A percentile compares a stretch with the other conserved stretches of the same genome.
These are phyloP conservation scores for Annona squamosa DNA, from an alignment of 164 flowering plant species.

Conservation along the genomic window DNA sequence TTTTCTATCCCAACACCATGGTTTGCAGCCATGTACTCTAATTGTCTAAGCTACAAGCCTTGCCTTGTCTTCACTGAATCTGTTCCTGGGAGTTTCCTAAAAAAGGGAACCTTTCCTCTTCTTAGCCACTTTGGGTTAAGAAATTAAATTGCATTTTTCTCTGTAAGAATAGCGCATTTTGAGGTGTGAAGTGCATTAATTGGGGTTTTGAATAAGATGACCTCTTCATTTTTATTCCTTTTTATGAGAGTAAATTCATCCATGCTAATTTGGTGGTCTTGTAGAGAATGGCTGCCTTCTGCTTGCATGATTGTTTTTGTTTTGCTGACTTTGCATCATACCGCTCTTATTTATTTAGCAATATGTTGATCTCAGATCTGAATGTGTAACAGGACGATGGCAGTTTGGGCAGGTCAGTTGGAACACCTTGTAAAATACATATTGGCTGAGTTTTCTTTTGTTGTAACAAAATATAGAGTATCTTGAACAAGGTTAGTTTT, in stretches of 20 bases:
- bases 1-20: neutral
- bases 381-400: neutral
- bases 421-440: neutral
- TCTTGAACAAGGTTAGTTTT: neutral
- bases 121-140: neutral
- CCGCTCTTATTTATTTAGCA: neutral
- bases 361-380: neutral
- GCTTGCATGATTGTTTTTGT: neutral
- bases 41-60: neutral
- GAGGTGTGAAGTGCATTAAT: neutral
- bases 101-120: neutral
- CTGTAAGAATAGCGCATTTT: neutral
- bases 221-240: neutral
- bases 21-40: neutral
- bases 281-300: neutral
- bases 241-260: neutral
- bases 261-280: neutral
- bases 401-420: neutral
- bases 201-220: too few relatives aligned
- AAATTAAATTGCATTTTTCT: neutral
- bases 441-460: neutral
- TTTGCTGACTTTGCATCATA: neutral
- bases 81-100: neutral
- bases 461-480: neutral
- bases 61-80: neutral